Base-by-base conservation (phyloP, 768 basidiomycete genomes). In the Russula foetens region DNA sequence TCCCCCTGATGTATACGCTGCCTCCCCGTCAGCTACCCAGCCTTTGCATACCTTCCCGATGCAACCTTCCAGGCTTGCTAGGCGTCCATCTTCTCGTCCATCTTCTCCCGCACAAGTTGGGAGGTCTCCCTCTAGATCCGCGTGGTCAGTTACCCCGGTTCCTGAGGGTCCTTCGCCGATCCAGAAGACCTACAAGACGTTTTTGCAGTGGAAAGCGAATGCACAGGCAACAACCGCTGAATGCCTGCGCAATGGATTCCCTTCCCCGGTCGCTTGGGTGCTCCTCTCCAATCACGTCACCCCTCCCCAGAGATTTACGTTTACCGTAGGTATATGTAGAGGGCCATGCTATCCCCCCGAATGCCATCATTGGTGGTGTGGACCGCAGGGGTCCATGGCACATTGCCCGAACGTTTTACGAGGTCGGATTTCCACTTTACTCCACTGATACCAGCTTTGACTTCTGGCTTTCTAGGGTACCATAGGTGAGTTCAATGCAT, bases 201-300 rank as follows among this genome's bases (percentile, higher is more conserved):
- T 43, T 23, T 41, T 52, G 28, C 64, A 65, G 35, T 65, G 64
- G 64, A 55, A 47, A 24, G 57, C 58, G 4, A 57, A 59, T 1
- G 62, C 64, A 33, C 52, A 52, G 11, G 49, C 56, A 41, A 54
- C 49, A 7, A 59, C 64, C 12, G 23, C 49, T 9, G 56, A 63
- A 19, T 63, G 55, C 21, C 62, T 54, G 43, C 44, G 47, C 23
- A 56, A 46, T 28, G 64, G 64, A 15, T 66, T 45, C 21, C 51
- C 58, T 38, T 64, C 63, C 12, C 62, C 64, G 9, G 26, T 66
- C 33, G 64, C 62, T 38, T 66, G 64, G 64, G 64, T 64, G 49
- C 24, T 52, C 41, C 11, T 44, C 11, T 44, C 17, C 15, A 7
- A 15, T 7, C n/a, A 28, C 15, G 29, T 43, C 29, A 19, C 31